Evolutionary conservation across 306 rosid genomes (phyloP).

Genomic region (Amphicarpaea edgeworthii): DNA sequence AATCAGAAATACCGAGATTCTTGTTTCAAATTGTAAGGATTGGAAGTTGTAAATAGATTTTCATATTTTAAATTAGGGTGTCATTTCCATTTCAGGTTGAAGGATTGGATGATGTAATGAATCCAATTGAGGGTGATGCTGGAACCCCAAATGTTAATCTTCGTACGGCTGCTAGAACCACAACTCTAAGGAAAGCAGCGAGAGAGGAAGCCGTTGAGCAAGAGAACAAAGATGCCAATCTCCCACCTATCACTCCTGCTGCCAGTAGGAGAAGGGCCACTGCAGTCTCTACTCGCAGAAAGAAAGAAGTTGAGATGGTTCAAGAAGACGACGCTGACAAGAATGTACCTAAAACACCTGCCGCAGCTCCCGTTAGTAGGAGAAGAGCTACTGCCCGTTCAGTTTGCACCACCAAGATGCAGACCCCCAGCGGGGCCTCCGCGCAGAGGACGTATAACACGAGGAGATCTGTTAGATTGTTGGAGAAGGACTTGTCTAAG

Average conservation of each 20-base stretch:
- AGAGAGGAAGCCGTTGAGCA: constrained; percentile 52
- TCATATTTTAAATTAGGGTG: not conserved
- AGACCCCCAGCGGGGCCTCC: constrained; percentile 40
- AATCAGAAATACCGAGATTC: not conserved
- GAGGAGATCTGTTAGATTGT: constrained; percentile 70
- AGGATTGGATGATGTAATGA: constrained; percentile 74
- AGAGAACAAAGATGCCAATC: constrained; percentile 53
- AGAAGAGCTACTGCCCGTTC: constrained; percentile 51
- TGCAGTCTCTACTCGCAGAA: constrained; percentile 47
- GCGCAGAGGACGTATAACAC: constrained; percentile 62
- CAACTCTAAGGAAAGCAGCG: constrained; percentile 57
- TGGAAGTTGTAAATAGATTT: not conserved
- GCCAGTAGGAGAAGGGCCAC: constrained; percentile 45
- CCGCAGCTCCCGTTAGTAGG: constrained; percentile 53
- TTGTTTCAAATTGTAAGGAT: not conserved
- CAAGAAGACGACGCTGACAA: constrained; percentile 36
- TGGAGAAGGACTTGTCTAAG: constrained; percentile 66
- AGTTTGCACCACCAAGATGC: constrained; percentile 36
- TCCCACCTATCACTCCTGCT: constrained; percentile 45
- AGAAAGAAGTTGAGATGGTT: constrained; percentile 46
- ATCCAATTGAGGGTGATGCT: constrained; percentile 41
- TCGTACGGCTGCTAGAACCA: constrained; percentile 56
- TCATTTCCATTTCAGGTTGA: constrained; percentile 69
- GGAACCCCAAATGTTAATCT: constrained; percentile 50
- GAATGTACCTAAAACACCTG: constrained; percentile 57